Conservation (phyloP, 2,329 filamentous ascomycete species). For the Nemania serpens region DNA sequence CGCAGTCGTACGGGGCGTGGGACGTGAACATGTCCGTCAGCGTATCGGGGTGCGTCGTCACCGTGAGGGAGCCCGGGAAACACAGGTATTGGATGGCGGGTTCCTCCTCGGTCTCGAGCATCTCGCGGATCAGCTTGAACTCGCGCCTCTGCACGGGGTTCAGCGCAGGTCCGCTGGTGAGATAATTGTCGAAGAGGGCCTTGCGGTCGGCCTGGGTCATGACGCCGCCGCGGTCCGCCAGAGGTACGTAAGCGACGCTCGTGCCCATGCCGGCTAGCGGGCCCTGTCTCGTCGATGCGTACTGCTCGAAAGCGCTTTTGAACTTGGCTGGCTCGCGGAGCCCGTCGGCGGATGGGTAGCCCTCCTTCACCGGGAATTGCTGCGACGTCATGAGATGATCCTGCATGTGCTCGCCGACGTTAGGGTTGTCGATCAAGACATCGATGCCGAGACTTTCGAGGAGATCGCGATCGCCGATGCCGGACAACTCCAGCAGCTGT, state of each 20-base stretch:
- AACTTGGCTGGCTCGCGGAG: slow-evolving; percentile 43
- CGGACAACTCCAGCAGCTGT: slow-evolving; percentile 44
- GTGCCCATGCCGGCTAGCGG: slow-evolving; percentile 48
- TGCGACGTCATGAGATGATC: slow-evolving; percentile 48
- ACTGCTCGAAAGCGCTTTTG: slow-evolving; percentile 41
- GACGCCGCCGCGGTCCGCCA: slow-evolving; percentile 39
- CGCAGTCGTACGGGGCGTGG: slow-evolving; percentile 52
- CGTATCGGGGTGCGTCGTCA: slow-evolving; percentile 36
- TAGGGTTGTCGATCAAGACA: slow-evolving; percentile 46
- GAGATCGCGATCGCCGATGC: slow-evolving; percentile 46
- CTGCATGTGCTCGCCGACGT: slow-evolving; percentile 53
- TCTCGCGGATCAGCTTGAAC: slow-evolving; percentile 36
- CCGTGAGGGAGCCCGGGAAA: slow-evolving; percentile 41
- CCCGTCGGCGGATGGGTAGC: slow-evolving; percentile 44
- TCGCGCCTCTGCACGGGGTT: slow-evolving; percentile 24
- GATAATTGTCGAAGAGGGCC: slow-evolving; percentile 35
- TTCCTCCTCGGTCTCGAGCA: slow-evolving; percentile 39
- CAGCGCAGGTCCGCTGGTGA: slow-evolving; percentile 22
- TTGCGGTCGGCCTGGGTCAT: slow-evolving; percentile 34
- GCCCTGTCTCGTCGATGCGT: slow-evolving; percentile 42
- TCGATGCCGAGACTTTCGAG: slow-evolving; percentile 39
- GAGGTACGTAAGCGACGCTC: slow-evolving; percentile 43
- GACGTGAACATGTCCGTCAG: slow-evolving; percentile 35
- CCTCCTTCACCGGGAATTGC: slow-evolving; percentile 48
- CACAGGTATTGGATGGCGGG: slow-evolving; percentile 43